Evolutionary conservation across 768 basidiomycete genomes (phyloP).

Genomic region (Podaxis sp.): DNA sequence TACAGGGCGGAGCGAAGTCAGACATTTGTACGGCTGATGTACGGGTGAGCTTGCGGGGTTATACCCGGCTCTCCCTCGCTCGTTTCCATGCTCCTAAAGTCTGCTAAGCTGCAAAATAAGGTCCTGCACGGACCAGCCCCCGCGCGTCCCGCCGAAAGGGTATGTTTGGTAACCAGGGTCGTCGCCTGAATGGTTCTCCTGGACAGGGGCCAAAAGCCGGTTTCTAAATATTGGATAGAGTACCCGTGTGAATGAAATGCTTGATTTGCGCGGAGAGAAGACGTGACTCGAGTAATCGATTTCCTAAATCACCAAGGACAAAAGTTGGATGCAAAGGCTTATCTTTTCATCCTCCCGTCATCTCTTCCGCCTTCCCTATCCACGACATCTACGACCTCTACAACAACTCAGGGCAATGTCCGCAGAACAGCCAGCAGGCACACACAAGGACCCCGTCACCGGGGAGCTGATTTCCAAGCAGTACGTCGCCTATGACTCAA

Average conservation of each 20-base stretch:
- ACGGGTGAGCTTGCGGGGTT: neutral
- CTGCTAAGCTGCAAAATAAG: neutral
- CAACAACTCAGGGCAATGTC: slow-evolving; percentile 38
- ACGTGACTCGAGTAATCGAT: slow-evolving; percentile 12
- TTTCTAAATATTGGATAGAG: neutral
- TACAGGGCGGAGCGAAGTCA: neutral
- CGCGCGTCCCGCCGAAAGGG: neutral
- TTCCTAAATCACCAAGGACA: slow-evolving; percentile 12
- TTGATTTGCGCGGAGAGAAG: neutral
- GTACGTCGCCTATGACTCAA: slow-evolving; percentile 45
- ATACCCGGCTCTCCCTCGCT: neutral
- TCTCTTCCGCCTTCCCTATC: slow-evolving; percentile 14
- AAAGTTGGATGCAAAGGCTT: slow-evolving; percentile 34
- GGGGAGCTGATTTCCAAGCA: slow-evolving; percentile 97
- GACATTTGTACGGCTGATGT: neutral
- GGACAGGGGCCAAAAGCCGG: neutral
- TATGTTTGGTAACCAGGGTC: neutral
- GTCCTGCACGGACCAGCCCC: neutral
- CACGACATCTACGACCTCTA: slow-evolving; percentile 11
- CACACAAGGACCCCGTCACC: slow-evolving; percentile 80
- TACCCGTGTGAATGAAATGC: slow-evolving; percentile 1
- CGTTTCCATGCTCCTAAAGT: neutral
- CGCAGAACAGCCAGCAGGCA: slow-evolving; percentile 40
- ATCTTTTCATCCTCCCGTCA: slow-evolving; percentile 28
- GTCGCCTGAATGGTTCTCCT: neutral